phyloP scores from a whole-genome alignment of 2,329 filamentous ascomycete species.

The Colletotrichum simmondsii region DNA sequence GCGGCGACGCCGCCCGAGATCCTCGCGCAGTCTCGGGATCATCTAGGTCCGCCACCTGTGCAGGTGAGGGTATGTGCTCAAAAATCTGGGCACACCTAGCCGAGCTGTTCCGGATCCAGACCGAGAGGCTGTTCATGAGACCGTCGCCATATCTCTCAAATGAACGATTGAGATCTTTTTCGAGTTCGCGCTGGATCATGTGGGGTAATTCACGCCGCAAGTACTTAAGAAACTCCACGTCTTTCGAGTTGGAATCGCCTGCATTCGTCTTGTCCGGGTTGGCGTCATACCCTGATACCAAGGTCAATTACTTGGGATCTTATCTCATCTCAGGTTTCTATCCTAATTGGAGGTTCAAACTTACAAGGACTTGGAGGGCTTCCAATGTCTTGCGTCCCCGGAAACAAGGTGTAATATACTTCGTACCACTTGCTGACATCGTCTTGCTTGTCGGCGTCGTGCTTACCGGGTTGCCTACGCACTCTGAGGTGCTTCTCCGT shows the following conservation, averaged over 20 bases:
- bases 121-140: not conserved
- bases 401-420: constrained; percentile 49
- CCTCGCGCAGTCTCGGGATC: not conserved
- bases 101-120: constrained; percentile 1
- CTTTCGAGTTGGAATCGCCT: constrained; percentile 10
- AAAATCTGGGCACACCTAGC: constrained; percentile 6
- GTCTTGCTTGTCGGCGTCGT: constrained; percentile 38
- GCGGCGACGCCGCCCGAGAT: not conserved
- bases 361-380: constrained; percentile 31
- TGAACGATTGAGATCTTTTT: constrained; percentile 38
- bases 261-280: not conserved
- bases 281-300: constrained; percentile 45
- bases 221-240: not conserved
- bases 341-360: not conserved
- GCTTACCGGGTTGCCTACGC: constrained; percentile 30
- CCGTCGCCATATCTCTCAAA: not conserved
- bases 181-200: constrained; percentile 44
- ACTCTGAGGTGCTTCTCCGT: constrained; percentile 45
- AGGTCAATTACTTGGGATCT: not conserved
- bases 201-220: constrained; percentile 38
- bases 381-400: constrained; percentile 25
- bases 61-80: constrained; percentile 6
- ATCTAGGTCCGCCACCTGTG: not conserved
- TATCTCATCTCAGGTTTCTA: not conserved
- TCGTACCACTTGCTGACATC: constrained; percentile 51